Percentiles rank a stretch among this genome's conserved stretches.
Evolutionary conservation across 2,329 filamentous ascomycete species (phyloP).

Genomic region (Neofusicoccum parvum): DNA sequence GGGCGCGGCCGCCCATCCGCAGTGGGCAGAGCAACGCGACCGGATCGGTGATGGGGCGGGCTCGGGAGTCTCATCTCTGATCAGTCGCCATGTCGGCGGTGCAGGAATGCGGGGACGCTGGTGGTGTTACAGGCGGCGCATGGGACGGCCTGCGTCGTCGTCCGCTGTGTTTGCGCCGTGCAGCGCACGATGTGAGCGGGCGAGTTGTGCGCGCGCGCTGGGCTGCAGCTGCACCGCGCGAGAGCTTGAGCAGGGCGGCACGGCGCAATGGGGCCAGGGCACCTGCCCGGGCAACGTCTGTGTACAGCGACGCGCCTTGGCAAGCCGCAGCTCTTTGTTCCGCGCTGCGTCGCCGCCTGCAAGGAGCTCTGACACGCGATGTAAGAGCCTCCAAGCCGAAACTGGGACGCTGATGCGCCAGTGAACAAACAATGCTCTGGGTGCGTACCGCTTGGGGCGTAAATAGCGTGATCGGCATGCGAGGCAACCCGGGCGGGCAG

Average conservation of each 20-base stretch:
- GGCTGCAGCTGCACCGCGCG: slow-evolving; percentile 10
- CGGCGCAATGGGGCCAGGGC: slow-evolving; percentile 14
- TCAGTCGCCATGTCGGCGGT: slow-evolving; percentile 12
- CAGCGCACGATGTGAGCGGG: background rate
- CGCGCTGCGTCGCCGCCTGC: slow-evolving; percentile 18
- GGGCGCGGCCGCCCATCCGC: background rate
- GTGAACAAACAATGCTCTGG: slow-evolving; percentile 16
- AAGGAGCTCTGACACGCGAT: slow-evolving; percentile 21
- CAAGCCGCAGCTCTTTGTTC: slow-evolving; percentile 21
- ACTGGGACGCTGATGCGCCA: slow-evolving; percentile 13
- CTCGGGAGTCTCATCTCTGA: slow-evolving; percentile 11
- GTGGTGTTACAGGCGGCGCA: slow-evolving; percentile 14
- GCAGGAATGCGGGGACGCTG: slow-evolving; percentile 19
- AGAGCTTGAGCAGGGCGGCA: background rate
- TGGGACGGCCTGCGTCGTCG: slow-evolving; percentile 14
- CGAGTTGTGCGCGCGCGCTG: slow-evolving; percentile 9
- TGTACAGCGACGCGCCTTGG: slow-evolving; percentile 11
- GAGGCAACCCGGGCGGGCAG: slow-evolving; percentile 15
- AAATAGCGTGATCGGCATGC: slow-evolving; percentile 22
- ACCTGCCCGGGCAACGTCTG: slow-evolving; percentile 21
- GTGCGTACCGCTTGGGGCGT: slow-evolving; percentile 8
- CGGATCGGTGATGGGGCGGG: slow-evolving; percentile 17
- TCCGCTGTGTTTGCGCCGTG: background rate
- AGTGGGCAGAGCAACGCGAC: slow-evolving; percentile 10
- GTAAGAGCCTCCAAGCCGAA: slow-evolving; percentile 17